These are phyloP conservation scores for Emydomyces testavorans DNA, from an alignment of 2,329 filamentous ascomycete species.

Conservation along the genomic window DNA sequence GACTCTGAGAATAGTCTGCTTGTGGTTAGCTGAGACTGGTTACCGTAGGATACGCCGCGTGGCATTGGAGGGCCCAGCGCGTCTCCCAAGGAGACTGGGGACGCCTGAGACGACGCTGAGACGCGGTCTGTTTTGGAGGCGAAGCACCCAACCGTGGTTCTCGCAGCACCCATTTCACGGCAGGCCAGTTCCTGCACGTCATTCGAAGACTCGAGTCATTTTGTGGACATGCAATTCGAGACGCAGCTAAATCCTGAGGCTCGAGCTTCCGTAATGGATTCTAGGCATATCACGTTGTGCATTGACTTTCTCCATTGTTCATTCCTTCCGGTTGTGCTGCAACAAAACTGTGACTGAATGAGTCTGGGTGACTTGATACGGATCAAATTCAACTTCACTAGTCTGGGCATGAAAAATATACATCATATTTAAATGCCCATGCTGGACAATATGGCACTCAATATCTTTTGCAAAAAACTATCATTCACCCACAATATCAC, in stretches of 20 bases:
- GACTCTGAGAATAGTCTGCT: too few species aligned
- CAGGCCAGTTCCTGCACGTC: too few species aligned
- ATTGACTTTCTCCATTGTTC: constrained; percentile 4
- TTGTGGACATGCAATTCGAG: too few species aligned
- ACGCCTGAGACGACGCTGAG: too few species aligned
- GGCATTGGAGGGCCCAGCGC: too few species aligned
- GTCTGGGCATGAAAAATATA: background rate
- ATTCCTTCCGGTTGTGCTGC: background rate
- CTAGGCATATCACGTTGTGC: background rate
- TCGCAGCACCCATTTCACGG: too few species aligned
- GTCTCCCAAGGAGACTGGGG: too few species aligned
- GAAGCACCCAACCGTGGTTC: too few species aligned
- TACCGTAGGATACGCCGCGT: too few species aligned
- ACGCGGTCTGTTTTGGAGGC: too few species aligned
- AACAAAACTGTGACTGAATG: constrained; percentile 7
- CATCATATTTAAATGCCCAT: constrained; percentile 4
- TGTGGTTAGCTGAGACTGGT: too few species aligned
- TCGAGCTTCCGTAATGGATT: background rate
- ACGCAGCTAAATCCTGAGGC: background rate
- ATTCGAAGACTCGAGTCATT: too few species aligned
- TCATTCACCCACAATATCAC: background rate
- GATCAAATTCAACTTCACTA: background rate
- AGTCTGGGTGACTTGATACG: background rate
- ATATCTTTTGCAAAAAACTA: background rate
- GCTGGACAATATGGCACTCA: background rate